Evolutionary conservation across 805 yeast species (phyloP), one percentile per base, ranked within the genome.

Genomic region (Pichia thaimueangensis): DNA sequence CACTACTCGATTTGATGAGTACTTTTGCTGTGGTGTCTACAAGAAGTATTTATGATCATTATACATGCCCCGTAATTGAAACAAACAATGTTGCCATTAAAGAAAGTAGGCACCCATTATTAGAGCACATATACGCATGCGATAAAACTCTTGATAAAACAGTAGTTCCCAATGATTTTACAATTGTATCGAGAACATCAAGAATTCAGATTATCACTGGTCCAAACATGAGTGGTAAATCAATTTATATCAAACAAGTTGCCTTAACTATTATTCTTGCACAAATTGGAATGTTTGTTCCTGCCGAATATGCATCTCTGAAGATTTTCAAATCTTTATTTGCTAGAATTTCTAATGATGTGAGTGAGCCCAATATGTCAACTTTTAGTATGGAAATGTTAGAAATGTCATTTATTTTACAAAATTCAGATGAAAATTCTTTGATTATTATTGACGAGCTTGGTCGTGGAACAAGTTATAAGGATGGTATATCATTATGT

Each of bases 191-290:
- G 5, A 62, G 58, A 9, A 55, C 62, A 7, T 69, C 76, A 3
- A 50, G 69, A 23, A 52, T 73, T 8, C 74, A 71, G 42, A 64
- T 78, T 2, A 64, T 78, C 5, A 76, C 82, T 0, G 82, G 83
- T 1, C 74, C 78, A 3, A 78, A 78, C 47, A 74, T 75, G 80
- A 78, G 81, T 37, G 84, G 83, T 2, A 78, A 78, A 51, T 76
- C 82, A 0, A 71, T 77, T 5, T 74, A 73, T 45, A 66, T 78
- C 31, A 69, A 70, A 39, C 80, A 76, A 48, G 63, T 74, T 7
- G 76, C 78, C 1, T 49, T 75, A 6, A 48, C 74, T 9, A 62
- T 64, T 2, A 66, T 78, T 6, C 63, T 79, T 69, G 73, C 78
- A 0, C 85, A 80, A 51, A 69, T 77, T 23, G 85, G 85, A 0